These are phyloP conservation scores for Porpolomopsis calyptriformis DNA, from an alignment of 768 basidiomycete genomes.

Conservation along the genomic window DNA sequence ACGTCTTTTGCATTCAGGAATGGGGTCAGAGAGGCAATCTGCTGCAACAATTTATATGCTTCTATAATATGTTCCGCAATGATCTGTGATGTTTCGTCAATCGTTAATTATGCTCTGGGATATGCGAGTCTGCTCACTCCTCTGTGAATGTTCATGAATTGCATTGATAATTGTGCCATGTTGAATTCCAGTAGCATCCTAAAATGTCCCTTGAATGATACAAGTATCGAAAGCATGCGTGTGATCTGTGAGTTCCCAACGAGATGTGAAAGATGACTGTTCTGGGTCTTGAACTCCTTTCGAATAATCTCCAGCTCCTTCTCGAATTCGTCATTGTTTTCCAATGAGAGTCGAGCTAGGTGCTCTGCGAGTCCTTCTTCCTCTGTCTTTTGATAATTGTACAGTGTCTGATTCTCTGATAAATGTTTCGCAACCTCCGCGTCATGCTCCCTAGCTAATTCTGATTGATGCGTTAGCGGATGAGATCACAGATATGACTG, in stretches of 20 bases:
- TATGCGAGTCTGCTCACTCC: not conserved
- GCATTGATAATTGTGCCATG: not conserved
- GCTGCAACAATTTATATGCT: not conserved
- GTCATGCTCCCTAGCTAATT: not conserved
- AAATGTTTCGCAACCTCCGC: not conserved
- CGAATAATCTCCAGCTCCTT: not conserved
- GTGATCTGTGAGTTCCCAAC: not conserved
- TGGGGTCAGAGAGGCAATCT: not conserved
- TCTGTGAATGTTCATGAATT: not conserved
- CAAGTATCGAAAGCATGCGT: not conserved
- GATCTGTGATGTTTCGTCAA: not conserved
- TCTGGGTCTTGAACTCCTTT: not conserved
- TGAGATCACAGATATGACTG: not conserved
- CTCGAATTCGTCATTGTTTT: not conserved
- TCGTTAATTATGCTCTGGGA: not conserved
- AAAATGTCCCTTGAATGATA: not conserved
- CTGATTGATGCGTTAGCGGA: not conserved
- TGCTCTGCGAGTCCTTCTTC: not conserved
- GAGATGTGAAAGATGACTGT: not conserved
- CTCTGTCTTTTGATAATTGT: not conserved
- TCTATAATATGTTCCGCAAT: not conserved
- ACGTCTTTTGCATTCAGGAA: not conserved
- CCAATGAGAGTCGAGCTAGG: not conserved
- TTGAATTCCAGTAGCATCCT: not conserved
- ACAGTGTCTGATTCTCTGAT: not conserved